Percentiles rank a stretch among this genome's conserved stretches.
These are phyloP conservation scores for Huntiella omanensis DNA, from an alignment of 2,329 filamentous ascomycete species.

Conservation along the genomic window DNA sequence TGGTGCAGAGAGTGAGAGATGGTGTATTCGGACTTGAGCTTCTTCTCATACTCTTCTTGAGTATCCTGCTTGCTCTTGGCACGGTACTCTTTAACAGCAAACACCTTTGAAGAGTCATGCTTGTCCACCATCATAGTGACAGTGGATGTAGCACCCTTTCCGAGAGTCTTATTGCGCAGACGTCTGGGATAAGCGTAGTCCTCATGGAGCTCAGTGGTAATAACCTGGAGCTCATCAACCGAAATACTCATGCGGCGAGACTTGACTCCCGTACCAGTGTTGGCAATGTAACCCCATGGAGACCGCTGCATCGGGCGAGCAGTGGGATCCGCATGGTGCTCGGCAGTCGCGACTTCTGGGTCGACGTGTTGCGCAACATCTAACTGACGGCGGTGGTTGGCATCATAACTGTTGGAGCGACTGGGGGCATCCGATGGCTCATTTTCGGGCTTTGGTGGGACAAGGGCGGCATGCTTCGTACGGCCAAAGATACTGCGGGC, in stretches of 20 bases:
- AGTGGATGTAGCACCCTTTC: constrained; percentile 66
- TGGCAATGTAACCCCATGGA: constrained; percentile 43
- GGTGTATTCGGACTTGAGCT: constrained; percentile 80
- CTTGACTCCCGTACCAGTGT: constrained; percentile 56
- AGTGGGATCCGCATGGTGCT: not conserved
- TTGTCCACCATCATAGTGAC: constrained; percentile 65
- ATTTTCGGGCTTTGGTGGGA: not conserved
- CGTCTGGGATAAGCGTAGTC: constrained; percentile 56
- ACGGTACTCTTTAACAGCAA: constrained; percentile 77
- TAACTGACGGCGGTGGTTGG: constrained; percentile 14
- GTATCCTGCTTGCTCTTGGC: constrained; percentile 51
- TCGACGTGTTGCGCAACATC: constrained; percentile 13
- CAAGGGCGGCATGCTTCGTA: constrained; percentile 13
- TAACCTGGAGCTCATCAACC: constrained; percentile 55
- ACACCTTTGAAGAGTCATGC: constrained; percentile 41
- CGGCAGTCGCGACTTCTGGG: not conserved
- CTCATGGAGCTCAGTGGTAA: constrained; percentile 45
- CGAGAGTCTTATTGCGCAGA: constrained; percentile 54
- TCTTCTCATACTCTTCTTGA: constrained; percentile 59
- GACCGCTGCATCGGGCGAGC: constrained; percentile 20
- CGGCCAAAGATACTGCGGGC: constrained; percentile 24
- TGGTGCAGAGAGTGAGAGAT: constrained; percentile 73
- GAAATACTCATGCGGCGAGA: constrained; percentile 58
- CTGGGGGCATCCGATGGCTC: constrained; percentile 13
- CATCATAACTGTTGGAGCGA: constrained; percentile 32